Conservation (phyloP, 495 filamentous ascomycete species). For the Aspergillus nanangensis region DNA sequence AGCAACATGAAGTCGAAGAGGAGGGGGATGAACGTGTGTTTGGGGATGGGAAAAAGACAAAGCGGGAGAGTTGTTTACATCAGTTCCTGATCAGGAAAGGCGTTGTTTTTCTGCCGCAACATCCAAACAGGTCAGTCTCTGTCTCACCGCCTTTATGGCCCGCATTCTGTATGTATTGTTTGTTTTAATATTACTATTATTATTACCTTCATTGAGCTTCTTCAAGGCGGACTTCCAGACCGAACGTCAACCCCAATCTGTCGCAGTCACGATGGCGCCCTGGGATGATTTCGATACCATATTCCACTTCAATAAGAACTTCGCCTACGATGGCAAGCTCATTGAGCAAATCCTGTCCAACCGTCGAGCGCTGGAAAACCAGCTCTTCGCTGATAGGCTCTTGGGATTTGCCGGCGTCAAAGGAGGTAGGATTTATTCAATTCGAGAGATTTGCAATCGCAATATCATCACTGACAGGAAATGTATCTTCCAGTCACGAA, state of each 20-base stretch:
- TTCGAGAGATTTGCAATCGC: background rate
- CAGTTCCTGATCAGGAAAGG: slow-evolving; percentile 33
- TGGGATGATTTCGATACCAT: slow-evolving; percentile 58
- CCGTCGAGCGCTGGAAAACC: slow-evolving; percentile 58
- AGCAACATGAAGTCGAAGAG: slow-evolving; percentile 28
- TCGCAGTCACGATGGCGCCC: slow-evolving; percentile 27
- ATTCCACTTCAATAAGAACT: slow-evolving; percentile 59
- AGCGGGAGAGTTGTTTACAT: slow-evolving; percentile 39
- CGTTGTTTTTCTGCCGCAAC: slow-evolving; percentile 36
- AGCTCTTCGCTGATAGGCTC: slow-evolving; percentile 71
- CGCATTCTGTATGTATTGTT: slow-evolving; percentile 8
- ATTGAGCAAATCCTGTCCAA: slow-evolving; percentile 56
- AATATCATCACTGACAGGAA: background rate
- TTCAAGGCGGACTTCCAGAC: background rate
- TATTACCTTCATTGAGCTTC: background rate
- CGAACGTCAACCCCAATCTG: background rate
- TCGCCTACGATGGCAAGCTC: slow-evolving; percentile 54
- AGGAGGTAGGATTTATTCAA: slow-evolving; percentile 43
- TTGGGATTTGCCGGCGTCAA: slow-evolving; percentile 65
- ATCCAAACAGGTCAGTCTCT: slow-evolving; percentile 1
- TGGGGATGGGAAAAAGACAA: slow-evolving; percentile 17
- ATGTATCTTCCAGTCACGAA: slow-evolving; percentile 40
- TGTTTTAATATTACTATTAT: slow-evolving; percentile 5
- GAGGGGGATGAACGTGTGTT: slow-evolving; percentile 16
- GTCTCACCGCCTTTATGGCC: slow-evolving; percentile 23